Percentiles rank a stretch among this genome's conserved stretches.
Conservation (phyloP, 2,329 filamentous ascomycete genomes). For the Colletotrichum viniferum region DNA sequence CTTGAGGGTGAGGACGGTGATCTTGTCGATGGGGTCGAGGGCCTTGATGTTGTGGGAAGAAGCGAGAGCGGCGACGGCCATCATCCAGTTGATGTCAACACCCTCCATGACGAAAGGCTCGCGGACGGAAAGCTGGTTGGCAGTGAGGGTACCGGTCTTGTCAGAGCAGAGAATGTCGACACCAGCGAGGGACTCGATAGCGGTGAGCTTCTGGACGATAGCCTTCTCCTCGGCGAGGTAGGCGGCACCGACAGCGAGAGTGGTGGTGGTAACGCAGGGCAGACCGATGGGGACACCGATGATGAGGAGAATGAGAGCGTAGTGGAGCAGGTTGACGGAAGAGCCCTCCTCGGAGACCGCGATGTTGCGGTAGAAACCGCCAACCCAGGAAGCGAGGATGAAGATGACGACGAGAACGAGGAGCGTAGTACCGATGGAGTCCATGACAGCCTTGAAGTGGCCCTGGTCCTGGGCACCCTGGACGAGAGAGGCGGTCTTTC, state of each 20-base stretch:
- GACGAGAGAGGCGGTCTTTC: slow-evolving; percentile 75
- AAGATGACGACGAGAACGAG: slow-evolving; percentile 79
- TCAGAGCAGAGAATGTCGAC: slow-evolving; percentile 82
- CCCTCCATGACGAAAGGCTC: slow-evolving; percentile 79
- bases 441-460: slow-evolving; percentile 85
- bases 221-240: slow-evolving; percentile 80
- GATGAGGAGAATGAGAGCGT: slow-evolving; percentile 74
- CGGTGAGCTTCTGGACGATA: slow-evolving; percentile 80
- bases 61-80: slow-evolving; percentile 78
- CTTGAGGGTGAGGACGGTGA: slow-evolving; percentile 77
- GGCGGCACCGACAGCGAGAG: slow-evolving; percentile 76
- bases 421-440: slow-evolving; percentile 76
- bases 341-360: slow-evolving; percentile 55
- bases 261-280: slow-evolving; percentile 79
- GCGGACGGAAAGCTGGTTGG: slow-evolving; percentile 77
- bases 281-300: slow-evolving; percentile 82
- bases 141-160: slow-evolving; percentile 80
- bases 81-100: slow-evolving; percentile 84
- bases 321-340: slow-evolving; percentile 69
- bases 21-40: slow-evolving; percentile 80
- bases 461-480: slow-evolving; percentile 77
- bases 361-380: slow-evolving; percentile 78
- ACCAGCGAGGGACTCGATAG: slow-evolving; percentile 76
- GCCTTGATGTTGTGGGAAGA: slow-evolving; percentile 82
- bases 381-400: slow-evolving; percentile 77